These are phyloP conservation scores for Leccinum pachyderme DNA, from an alignment of 1,284 basidiomycete genomes.

Conservation along the genomic window DNA sequence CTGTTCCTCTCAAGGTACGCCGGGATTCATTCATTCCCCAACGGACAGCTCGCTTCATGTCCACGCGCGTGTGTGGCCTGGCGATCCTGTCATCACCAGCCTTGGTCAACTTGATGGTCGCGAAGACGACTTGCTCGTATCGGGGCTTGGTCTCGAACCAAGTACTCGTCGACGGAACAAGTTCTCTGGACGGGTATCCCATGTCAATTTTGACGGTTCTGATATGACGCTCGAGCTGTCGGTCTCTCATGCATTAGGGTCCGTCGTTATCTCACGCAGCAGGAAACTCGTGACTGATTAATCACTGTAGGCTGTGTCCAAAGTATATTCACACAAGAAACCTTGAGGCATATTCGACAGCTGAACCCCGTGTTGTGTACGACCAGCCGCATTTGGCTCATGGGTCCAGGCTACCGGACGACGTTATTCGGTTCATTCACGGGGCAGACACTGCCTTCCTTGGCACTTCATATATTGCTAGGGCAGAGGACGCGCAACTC, in stretches of 20 bases:
- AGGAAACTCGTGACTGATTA: not conserved
- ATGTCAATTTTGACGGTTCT: conserved; percentile 23
- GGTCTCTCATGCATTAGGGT: conserved; percentile 61
- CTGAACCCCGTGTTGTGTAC: conserved; percentile 39
- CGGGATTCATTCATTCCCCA: conserved; percentile 46
- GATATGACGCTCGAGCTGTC: conserved; percentile 32
- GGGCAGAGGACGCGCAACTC: conserved; percentile 32
- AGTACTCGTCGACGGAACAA: conserved; percentile 58
- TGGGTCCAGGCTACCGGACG: conserved; percentile 42
- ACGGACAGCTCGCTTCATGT: conserved; percentile 42
- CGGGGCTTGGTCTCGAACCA: conserved; percentile 61
- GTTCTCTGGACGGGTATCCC: conserved; percentile 49
- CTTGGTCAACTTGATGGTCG: conserved; percentile 14
- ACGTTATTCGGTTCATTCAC: conserved; percentile 46
- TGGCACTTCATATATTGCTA: conserved; percentile 49
- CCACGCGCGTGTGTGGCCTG: conserved; percentile 47
- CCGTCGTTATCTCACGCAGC: not conserved
- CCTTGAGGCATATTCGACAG: conserved; percentile 39
- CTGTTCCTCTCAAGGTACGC: conserved; percentile 29
- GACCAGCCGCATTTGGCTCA: conserved; percentile 32
- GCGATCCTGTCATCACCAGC: conserved; percentile 52
- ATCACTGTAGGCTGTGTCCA: conserved; percentile 43
- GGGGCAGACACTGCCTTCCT: conserved; percentile 52
- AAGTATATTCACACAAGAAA: conserved; percentile 61
- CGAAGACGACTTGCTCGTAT: conserved; percentile 37